phyloP scores from a whole-genome alignment of 345 rosid genomes.

The Eucalyptus victrix region DNA sequence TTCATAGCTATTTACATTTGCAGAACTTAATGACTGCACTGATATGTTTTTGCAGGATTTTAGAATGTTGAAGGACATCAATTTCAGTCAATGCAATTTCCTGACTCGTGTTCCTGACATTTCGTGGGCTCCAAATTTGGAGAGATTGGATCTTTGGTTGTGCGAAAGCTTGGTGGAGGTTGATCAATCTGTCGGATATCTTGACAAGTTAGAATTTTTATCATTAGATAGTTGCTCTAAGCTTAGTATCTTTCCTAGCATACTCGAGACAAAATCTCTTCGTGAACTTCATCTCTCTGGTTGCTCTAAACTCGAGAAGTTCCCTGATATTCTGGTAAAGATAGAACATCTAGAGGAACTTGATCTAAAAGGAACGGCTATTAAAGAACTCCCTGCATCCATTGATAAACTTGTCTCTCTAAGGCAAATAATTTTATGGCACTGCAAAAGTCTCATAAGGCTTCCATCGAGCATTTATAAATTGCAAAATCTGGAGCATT shows the following conservation, averaged over 20 bases:
- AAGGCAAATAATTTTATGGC: fast-evolving
- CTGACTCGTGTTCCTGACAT: neutral
- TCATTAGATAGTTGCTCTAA: fast-evolving
- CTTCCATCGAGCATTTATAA: neutral
- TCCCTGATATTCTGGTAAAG: fast-evolving
- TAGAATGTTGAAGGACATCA: neutral
- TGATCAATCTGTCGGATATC: neutral
- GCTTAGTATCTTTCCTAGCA: neutral
- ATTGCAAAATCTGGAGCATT: fast-evolving
- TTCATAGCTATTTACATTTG: fast-evolving
- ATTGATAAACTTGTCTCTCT: no score
- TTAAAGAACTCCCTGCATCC: neutral
- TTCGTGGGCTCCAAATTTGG: fast-evolving
- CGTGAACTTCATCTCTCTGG: fast-evolving
- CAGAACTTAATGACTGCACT: no score
- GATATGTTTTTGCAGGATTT: neutral
- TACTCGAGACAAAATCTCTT: neutral
- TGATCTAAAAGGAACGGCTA: fast-evolving
- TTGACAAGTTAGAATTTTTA: neutral
- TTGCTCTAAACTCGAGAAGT: neutral
- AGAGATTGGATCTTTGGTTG: fast-evolving
- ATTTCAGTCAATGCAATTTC: fast-evolving
- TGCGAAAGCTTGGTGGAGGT: neutral
- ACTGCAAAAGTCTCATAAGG: neutral
- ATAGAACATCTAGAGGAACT: neutral